Evolutionary conservation across 208 protist species (phyloP), one percentile per base, ranked within the genome.

Genomic region (Histomonas meleagridis): DNA sequence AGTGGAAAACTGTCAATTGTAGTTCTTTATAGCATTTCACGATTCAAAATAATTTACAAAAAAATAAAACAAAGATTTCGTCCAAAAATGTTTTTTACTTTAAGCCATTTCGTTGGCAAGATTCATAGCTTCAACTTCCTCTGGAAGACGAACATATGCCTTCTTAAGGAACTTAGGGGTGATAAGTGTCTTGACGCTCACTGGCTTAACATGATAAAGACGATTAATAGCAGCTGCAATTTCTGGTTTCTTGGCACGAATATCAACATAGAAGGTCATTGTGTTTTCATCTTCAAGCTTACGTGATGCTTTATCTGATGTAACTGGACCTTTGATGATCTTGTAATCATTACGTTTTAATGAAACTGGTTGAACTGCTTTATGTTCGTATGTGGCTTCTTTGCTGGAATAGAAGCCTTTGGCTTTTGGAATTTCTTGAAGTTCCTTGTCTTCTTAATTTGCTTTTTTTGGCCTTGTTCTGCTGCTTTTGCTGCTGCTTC

Each of bases 211-310:
- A 18, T 90, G 55, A 48, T 90, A 90, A 16, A 90, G 53, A n/a
- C 53, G 79, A n/a, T 90, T 90, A 23, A 90, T 23, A 7, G 79
- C 79, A 38, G 46, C 53, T 55, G 46, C 53, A 48, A 90, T 90
- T 62, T 90, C 49, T 90, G 79, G 40, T 40, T 90, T 90, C 48
- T 43, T 65, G 40, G 79, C 79, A 46, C 48, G 40, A 48, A 65
- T 57, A 62, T 90, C 79, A 62, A 55, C 46, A 26, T n/a, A 55
- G 32, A 90, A 90, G 18, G 35, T 43, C 35, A 90, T 48, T 62
- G 79, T 90, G 32, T 90, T 90, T 38, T 90, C 49, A 21, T 62
- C 48, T 90, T 90, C 79, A n/a, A 90, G 55, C 35, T 90, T 90
- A 28, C 28, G 16, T 62, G 53, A 46, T 32, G 49, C 40, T n/a